Conservation (phyloP, 2,329 filamentous ascomycete species). For the Tolypocladium capitatum region DNA sequence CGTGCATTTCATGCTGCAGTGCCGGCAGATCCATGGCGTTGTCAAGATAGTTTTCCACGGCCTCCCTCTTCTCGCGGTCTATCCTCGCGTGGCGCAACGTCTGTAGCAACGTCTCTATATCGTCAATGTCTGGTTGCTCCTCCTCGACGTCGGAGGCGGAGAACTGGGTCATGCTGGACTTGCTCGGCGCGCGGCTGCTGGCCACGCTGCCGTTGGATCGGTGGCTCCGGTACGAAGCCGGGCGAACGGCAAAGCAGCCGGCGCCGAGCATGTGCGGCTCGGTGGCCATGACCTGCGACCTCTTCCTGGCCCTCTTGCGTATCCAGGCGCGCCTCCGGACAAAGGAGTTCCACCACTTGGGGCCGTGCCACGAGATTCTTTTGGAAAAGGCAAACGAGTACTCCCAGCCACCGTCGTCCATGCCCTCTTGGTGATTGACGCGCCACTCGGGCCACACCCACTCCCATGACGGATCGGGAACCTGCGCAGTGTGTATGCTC, state of each 20-base stretch:
- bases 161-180: constrained; percentile 22
- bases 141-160: constrained; percentile 33
- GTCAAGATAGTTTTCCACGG: constrained; percentile 68
- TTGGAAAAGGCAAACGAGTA: constrained; percentile 81
- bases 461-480: constrained; percentile 89
- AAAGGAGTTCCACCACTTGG: constrained; percentile 88
- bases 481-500: constrained; percentile 70
- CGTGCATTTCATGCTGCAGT: constrained; percentile 63
- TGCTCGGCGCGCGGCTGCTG: constrained; percentile 20
- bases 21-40: constrained; percentile 66
- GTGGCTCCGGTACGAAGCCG: constrained; percentile 28
- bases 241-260: constrained; percentile 68
- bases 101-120: constrained; percentile 56
- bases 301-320: constrained; percentile 58
- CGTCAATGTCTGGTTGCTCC: constrained; percentile 43
- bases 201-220: constrained; percentile 19
- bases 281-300: constrained; percentile 25
- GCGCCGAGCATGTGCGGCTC: constrained; percentile 56
- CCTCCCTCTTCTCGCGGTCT: constrained; percentile 83
- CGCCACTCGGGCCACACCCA: constrained; percentile 65
- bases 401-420: constrained; percentile 86
- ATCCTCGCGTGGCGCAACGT: constrained; percentile 59
- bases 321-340: constrained; percentile 86
- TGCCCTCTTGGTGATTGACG: constrained; percentile 56
- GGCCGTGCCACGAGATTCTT: constrained; percentile 73